A percentile compares a stretch with the other conserved stretches of the same genome.
phyloP scores from a whole-genome alignment of 2,329 filamentous ascomycete genomes.

The Ascocoryne sarcoides region DNA sequence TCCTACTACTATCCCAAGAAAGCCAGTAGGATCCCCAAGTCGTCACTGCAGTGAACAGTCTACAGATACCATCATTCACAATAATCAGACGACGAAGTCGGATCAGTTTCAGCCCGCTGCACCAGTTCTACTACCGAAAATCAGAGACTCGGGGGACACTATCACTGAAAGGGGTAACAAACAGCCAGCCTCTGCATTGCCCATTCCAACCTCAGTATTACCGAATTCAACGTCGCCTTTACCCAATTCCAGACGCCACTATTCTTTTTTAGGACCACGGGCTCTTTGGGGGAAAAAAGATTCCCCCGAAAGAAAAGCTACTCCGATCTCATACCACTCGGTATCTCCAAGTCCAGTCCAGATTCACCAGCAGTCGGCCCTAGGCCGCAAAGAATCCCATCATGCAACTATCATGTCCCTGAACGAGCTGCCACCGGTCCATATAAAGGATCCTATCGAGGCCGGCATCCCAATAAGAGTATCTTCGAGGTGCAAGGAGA shows the following conservation, averaged over 20 bases:
- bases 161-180: too few relatives aligned
- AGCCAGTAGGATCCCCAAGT: slow-evolving; percentile 10
- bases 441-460: slow-evolving; percentile 14
- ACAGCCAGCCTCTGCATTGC: too few relatives aligned
- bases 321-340: slow-evolving; percentile 33
- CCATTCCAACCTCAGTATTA: too few relatives aligned
- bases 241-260: too few relatives aligned
- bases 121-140: too few relatives aligned
- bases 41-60: slow-evolving; percentile 21
- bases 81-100: too few relatives aligned
- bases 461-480: slow-evolving; percentile 7
- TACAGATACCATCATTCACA: slow-evolving; percentile 32
- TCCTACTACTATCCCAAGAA: slow-evolving; percentile 8
- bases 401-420: slow-evolving; percentile 14
- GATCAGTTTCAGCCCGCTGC: too few relatives aligned
- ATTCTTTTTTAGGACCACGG: slow-evolving; percentile 35
- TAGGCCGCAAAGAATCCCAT: slow-evolving; percentile 16
- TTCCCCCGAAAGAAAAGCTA: slow-evolving; percentile 22
- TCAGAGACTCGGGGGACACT: too few relatives aligned
- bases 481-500: slow-evolving; percentile 4
- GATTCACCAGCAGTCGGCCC: slow-evolving; percentile 23
- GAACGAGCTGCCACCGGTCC: slow-evolving; percentile 17
- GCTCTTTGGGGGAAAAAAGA: slow-evolving; percentile 12
- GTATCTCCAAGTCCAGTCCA: slow-evolving; percentile 26
- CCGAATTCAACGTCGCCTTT: too few relatives aligned